phyloP scores from a whole-genome alignment of 1,284 basidiomycete genomes.

The Leccinum laetum region DNA sequence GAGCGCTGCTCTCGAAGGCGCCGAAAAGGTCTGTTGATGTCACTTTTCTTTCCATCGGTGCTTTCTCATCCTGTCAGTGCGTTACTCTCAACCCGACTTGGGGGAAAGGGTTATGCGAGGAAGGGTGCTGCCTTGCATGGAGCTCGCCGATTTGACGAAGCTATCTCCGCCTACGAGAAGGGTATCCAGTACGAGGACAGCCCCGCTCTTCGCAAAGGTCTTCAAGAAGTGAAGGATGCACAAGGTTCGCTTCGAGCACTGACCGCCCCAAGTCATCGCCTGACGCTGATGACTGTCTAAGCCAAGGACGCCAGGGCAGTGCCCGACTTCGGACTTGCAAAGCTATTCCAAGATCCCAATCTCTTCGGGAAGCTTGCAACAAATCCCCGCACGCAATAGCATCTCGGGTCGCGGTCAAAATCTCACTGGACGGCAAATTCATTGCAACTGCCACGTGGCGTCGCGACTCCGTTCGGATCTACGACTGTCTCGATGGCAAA shows the following conservation, averaged over 20 bases:
- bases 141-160: slow-evolving; percentile 76
- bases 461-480: no score
- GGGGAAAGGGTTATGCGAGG: slow-evolving; percentile 88
- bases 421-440: no score
- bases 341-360: slow-evolving; percentile 86
- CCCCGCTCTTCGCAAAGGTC: no score
- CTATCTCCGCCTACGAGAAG: slow-evolving; percentile 78
- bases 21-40: slow-evolving; percentile 73
- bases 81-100: slow-evolving; percentile 82
- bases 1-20: slow-evolving; percentile 81
- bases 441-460: no score
- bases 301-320: slow-evolving; percentile 46
- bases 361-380: slow-evolving; percentile 41
- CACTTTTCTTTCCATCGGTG: slow-evolving; percentile 3
- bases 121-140: slow-evolving; percentile 96
- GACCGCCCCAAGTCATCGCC: no score
- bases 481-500: no score
- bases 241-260: no score
- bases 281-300: slow-evolving; percentile 12
- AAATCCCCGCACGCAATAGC: no score
- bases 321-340: slow-evolving; percentile 60
- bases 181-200: slow-evolving; percentile 79
- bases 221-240: no score
- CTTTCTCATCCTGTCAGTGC: slow-evolving; percentile 43
- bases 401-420: slow-evolving; percentile 15